phyloP scores from a whole-genome alignment of 345 rosid species.

The Lepidium aucheri region DNA sequence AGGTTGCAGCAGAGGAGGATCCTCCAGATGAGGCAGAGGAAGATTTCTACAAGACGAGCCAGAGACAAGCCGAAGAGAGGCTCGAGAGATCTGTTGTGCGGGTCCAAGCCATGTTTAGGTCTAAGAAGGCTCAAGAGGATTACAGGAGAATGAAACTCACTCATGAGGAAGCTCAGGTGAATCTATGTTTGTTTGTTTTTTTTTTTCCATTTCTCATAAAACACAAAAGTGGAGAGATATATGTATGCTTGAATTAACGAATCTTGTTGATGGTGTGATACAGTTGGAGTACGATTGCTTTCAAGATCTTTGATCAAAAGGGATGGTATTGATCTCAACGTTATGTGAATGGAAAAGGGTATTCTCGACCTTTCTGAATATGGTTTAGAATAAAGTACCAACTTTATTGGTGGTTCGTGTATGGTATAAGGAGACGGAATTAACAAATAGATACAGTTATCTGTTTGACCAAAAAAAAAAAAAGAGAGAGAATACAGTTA shows the following conservation, averaged over 20 bases:
- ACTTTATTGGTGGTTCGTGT: not conserved
- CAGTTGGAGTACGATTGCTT: conserved; percentile 64
- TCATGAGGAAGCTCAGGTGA: conserved; percentile 59
- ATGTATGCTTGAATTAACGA: not conserved
- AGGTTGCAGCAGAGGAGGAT: conserved; percentile 57
- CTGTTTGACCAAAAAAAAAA: not conserved
- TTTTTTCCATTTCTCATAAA: not conserved
- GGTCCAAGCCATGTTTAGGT: conserved; percentile 92
- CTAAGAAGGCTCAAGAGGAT: conserved; percentile 88
- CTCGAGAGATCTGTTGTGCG: conserved; percentile 73
- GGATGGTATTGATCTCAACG: not conserved
- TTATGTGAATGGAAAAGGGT: not conserved
- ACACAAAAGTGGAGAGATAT: too few relatives aligned
- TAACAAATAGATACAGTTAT: not conserved
- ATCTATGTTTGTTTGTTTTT: not conserved
- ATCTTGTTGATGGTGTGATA: conserved; percentile 13
- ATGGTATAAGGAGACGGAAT: not conserved
- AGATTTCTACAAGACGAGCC: conserved; percentile 67
- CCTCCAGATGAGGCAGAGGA: conserved; percentile 40
- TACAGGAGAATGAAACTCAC: conserved; percentile 79
- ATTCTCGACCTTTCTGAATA: not conserved
- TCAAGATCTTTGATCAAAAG: conserved; percentile 15
- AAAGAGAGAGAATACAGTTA: not conserved
- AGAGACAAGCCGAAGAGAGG: conserved; percentile 88
- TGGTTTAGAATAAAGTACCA: conserved; percentile 2